Conservation (phyloP, 257 asterid species). For the Mitragyna speciosa region DNA sequence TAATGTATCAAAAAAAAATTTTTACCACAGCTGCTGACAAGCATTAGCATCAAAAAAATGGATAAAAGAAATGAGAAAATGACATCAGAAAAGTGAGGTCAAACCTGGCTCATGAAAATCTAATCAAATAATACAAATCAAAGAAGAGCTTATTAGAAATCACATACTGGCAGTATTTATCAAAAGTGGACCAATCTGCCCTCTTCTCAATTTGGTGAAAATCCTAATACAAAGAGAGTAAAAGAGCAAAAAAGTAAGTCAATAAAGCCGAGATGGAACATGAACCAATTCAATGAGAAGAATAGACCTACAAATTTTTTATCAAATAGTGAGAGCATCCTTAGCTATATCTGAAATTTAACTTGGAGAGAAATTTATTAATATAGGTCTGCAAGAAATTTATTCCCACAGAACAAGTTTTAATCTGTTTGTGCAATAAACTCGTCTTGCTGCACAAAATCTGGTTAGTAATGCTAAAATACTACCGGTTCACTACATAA, state of each 20-base stretch:
- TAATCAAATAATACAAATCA: neutral
- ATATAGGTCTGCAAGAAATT: too few species aligned
- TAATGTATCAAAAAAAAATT: neutral
- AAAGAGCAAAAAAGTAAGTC: neutral
- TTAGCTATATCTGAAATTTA: too few species aligned
- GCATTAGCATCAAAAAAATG: neutral
- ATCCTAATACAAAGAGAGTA: conserved; percentile 36
- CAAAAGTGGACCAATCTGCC: conserved; percentile 72
- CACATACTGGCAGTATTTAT: conserved; percentile 72
- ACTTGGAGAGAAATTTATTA: too few species aligned
- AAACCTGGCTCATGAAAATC: neutral
- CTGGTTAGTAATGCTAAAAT: neutral
- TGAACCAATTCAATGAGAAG: conserved; percentile 1
- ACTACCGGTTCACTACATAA: neutral
- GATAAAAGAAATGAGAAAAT: neutral
- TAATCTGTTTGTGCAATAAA: neutral
- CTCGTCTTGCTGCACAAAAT: too few species aligned
- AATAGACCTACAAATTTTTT: neutral
- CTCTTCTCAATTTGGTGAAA: conserved; percentile 66
- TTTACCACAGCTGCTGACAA: neutral
- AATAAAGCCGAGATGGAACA: neutral
- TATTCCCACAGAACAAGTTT: neutral
- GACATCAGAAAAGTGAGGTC: neutral
- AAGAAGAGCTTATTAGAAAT: conserved; percentile 23
- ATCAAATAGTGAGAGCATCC: neutral